Evolutionary conservation across 768 basidiomycete species (phyloP), one percentile per base, ranked within the genome.

Genomic region (Serendipita vermifera): DNA sequence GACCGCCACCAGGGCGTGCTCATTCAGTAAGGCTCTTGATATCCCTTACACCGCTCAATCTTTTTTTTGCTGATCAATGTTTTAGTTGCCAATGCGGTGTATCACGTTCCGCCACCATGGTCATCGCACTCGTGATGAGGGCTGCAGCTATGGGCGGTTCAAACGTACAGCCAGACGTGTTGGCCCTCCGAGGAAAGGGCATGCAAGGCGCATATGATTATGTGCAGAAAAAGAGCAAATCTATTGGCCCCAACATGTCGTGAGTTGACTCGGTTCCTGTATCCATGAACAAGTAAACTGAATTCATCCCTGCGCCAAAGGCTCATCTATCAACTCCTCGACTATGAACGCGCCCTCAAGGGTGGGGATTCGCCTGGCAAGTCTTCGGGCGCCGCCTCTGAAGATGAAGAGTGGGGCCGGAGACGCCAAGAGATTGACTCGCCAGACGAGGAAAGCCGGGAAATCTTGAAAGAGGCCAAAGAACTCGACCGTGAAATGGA

Each of bases 221-320:
- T 70, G 90, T 93, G 38, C 92, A 93, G 69, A 78, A 83, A 65
- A 91, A 87, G 72, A 88, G 85, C 67, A 81, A 79, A 68, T 84
- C 83, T 73, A 78, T 89, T 57, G 87, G 91, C 17, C 91, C 91
- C 55, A 94, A 94, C 69, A 93, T 94, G 82, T 90, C 87, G 86
- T 90, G 72, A 70, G 88, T 82, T 55, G 41, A 32, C 26, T 40
- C 14, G 33, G 58, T 62, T 63, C 57, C 62, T 59, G 41, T 51
- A 54, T 56, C 46, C 59, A 46, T 41, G 54, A 41, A 55, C 57
- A 26, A 26, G 55, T 54, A 38, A 22, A 36, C 57, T 38, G 43
- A 38, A 40, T 58, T 43, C 61, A 20, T 61, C 59, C 54, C 60
- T 39, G 58, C 57, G 65, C 58, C 61, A 61, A 63, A 90, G 89